Percentiles rank a stretch among this genome's conserved stretches.
phyloP scores from a whole-genome alignment of 2,329 filamentous ascomycete species.

The Pseudogymnoascus sp. region DNA sequence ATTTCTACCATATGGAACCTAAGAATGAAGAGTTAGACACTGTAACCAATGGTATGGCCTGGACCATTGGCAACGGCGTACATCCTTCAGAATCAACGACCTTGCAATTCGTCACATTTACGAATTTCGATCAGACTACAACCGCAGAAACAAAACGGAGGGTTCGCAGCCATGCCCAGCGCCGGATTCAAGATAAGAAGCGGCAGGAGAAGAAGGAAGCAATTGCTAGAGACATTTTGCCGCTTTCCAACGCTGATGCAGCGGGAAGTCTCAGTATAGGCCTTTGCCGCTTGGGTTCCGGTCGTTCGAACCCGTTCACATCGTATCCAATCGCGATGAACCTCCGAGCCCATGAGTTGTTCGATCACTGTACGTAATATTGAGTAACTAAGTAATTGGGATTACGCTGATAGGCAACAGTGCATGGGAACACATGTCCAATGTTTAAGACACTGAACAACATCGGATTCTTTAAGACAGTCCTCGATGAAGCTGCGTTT shows the following conservation, averaged over 20 bases:
- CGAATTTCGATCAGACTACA: slow-evolving; percentile 12
- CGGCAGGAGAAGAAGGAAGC: neutral
- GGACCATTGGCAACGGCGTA: neutral
- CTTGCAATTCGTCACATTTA: slow-evolving; percentile 13
- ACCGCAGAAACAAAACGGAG: slow-evolving; percentile 9
- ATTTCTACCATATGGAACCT: neutral
- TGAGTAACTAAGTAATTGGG: neutral
- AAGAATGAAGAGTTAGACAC: neutral
- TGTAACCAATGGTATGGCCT: neutral
- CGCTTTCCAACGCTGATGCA: neutral
- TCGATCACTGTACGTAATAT: slow-evolving; percentile 14
- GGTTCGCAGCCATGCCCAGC: slow-evolving; percentile 14
- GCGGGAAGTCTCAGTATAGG: neutral
- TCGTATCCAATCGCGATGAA: slow-evolving; percentile 15
- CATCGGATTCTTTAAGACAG: slow-evolving; percentile 13
- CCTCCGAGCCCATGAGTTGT: slow-evolving; percentile 11
- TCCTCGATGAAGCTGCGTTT: slow-evolving; percentile 12
- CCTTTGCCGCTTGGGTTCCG: slow-evolving; percentile 8
- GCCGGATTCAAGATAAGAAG: slow-evolving; percentile 10
- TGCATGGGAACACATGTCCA: slow-evolving; percentile 13
- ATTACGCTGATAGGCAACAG: neutral
- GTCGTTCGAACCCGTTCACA: slow-evolving; percentile 11
- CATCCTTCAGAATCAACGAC: neutral
- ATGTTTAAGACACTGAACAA: slow-evolving; percentile 14
- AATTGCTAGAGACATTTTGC: slow-evolving; percentile 6